Conservation (phyloP, 345 rosid genomes). For the Brassica incana region DNA sequence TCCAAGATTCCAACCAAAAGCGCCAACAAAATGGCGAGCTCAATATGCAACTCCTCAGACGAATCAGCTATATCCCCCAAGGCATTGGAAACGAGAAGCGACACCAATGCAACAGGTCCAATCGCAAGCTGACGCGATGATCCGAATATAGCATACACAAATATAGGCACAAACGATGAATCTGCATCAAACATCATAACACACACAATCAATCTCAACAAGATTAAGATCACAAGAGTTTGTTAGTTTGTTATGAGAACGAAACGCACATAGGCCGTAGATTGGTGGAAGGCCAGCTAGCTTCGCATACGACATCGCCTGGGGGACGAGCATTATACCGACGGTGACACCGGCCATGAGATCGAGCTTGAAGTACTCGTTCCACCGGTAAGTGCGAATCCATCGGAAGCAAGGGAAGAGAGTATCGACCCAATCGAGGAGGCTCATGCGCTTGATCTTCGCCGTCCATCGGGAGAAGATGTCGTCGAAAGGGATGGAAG, state of each 20-base stretch:
- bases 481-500: slow-evolving; percentile 36
- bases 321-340: slow-evolving; percentile 99
- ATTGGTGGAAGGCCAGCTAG: slow-evolving; percentile 94
- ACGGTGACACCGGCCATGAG: slow-evolving; percentile 93
- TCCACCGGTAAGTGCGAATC: slow-evolving; percentile 82
- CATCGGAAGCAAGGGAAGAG: slow-evolving; percentile 82
- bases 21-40: slow-evolving; percentile 89
- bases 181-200: slow-evolving; percentile 50
- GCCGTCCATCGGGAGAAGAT: slow-evolving; percentile 47
- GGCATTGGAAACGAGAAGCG: slow-evolving; percentile 94
- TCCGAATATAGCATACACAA: slow-evolving; percentile 84
- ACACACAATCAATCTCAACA: background rate
- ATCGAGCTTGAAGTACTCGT: slow-evolving; percentile 75
- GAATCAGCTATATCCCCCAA: slow-evolving; percentile 66
- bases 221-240: background rate
- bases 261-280: slow-evolving; percentile 87
- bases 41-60: slow-evolving; percentile 71
- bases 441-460: slow-evolving; percentile 55
- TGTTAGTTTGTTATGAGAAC: background rate
- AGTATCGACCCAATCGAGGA: slow-evolving; percentile 58
- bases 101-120: slow-evolving; percentile 99
- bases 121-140: slow-evolving; percentile 98
- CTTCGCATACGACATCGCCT: slow-evolving; percentile 99
- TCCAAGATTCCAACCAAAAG: slow-evolving; percentile 92
- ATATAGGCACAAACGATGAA: slow-evolving; percentile 88